Evolutionary conservation across 768 basidiomycete species (phyloP), one percentile per base, ranked within the genome.

Genomic region (Mycena leptocephala): DNA sequence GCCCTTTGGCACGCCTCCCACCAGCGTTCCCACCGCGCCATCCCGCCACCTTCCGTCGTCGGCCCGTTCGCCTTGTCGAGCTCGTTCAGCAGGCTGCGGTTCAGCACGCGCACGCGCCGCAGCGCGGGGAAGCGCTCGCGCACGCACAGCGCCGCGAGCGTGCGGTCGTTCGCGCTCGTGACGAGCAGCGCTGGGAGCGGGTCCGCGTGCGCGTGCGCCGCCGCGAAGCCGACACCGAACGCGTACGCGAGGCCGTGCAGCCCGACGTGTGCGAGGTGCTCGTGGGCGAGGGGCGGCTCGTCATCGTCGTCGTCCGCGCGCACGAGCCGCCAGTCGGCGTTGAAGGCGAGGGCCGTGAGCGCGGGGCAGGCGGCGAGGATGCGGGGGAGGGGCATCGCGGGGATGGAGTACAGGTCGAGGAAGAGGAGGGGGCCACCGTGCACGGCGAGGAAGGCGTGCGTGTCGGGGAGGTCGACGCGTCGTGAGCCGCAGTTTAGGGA

Each of bases 11-110:
- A 93, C 78, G 84, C 86, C 18, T 86, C 87, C 90, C 92, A 94
- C 95, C 95, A 95, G 59, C 88, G 85, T 77, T 92, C 91, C 92
- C 94, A 95, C 35, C 95, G 85, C 73, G 89, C 86, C 80, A 87
- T 85, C 2, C 88, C 88, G 1, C 85, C 88, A 16, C 82, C 81
- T 18, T 83, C 86, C 74, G 81, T 82, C 74, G 76, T 86, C 67
- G 80, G 94, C 82, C 79, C 95, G 83, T 86, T 90, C 63, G 79
- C 89, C 22, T 85, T 83, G 64, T 95, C 92, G 68, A 96, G 83
- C 61, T 92, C 92, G 28, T 84, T 83, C 61, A 95, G 80, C 82
- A 95, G 83, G 20, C 83, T 85, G 33, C 89, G 82, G 72, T 88
- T 93, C 74, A 96, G 80, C 18, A 90, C 89, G 32, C 95, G 88